Evolutionary conservation across 2,329 filamentous ascomycete species (phyloP), one percentile per base, ranked within the genome.

Genomic region (Helotiales sp.): DNA sequence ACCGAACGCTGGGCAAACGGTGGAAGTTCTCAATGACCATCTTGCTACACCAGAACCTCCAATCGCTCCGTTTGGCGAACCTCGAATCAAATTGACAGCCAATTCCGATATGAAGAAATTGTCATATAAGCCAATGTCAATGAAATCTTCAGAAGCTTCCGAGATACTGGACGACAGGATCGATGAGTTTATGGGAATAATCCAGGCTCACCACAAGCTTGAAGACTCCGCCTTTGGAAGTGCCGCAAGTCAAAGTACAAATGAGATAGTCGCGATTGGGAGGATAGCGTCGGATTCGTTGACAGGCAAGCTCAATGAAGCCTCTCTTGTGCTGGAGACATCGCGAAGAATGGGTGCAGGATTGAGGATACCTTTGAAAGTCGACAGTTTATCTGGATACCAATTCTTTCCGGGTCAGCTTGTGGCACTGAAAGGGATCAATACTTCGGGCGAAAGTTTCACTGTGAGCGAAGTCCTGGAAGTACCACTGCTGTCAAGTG

Each of bases 341-440:
- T 96, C 92, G 24, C 81, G 93, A 65, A 82, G 90, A 29, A 90
- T 86, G 66, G 95, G 95, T 33, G 90, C 88, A 63, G 95, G 93
- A 4, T 77, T 90, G 57, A 84, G 95, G 57, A 84, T 97, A 29
- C 90, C 91, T 4, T 74, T 99, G 17, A 90, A 91, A 63, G 77
- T 97, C 57, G 83, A 88, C 59, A 81, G 81, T 2, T 72, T 96
- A 1, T 76, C 79, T 63, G 82, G 75, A 1, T 95, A 89, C 74
- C 88, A 91, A 70, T 91, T 98, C 77, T 98, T 98, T 71, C 95
- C 93, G 0, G 95, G 95, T 5, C 93, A 98, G 71, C 91, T 98
- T 52, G 91, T 96, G 29, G 95, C 93, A 6, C 75, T 98, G 27
- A 83, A 83, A 60, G 95, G 95, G 7, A 91, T 86, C 66, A 99